Evolutionary conservation across 768 basidiomycete genomes (phyloP).

Genomic region (Baorangia bicolor): DNA sequence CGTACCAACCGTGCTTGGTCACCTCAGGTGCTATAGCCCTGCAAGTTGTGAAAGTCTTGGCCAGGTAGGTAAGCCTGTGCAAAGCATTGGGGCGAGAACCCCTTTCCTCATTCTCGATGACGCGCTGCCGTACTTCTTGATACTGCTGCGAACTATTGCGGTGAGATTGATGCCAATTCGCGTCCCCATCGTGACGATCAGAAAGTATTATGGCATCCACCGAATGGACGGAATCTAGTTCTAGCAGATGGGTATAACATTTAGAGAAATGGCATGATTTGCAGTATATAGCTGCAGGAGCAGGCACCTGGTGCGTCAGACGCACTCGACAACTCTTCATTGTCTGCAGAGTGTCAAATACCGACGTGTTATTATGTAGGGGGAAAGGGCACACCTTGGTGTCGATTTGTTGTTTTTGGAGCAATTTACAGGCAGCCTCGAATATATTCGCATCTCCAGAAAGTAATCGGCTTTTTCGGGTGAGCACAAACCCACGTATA

Average conservation of each 20-base stretch:
- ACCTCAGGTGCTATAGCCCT: conserved; percentile 42
- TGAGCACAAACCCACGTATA: conserved; percentile 7
- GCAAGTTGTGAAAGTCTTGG: conserved; percentile 48
- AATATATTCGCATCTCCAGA: conserved; percentile 30
- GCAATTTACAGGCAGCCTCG: conserved; percentile 31
- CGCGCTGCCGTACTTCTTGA: conserved; percentile 1
- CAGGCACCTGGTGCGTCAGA: conserved; percentile 16
- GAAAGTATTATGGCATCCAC: conserved; percentile 34
- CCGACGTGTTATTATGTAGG: not conserved
- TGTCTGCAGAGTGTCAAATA: conserved; percentile 7
- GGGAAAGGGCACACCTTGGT: conserved; percentile 11
- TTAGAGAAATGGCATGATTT: conserved; percentile 34
- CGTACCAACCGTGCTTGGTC: conserved; percentile 63
- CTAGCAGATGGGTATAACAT: conserved; percentile 40
- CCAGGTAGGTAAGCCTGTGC: conserved; percentile 43
- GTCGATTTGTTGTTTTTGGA: conserved; percentile 17
- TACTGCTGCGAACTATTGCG: conserved; percentile 17
- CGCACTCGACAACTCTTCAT: conserved; percentile 23
- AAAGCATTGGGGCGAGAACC: conserved; percentile 36
- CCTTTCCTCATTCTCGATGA: conserved; percentile 34
- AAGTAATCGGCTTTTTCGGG: conserved; percentile 21
- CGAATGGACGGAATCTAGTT: conserved; percentile 35
- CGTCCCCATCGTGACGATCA: conserved; percentile 15
- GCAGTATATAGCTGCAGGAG: conserved; percentile 33
- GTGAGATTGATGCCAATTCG: conserved; percentile 39